Evolutionary conservation across 176 grass and related monocot genomes (phyloP), one percentile per base, ranked within the genome.

Genomic region (Zea luxurians): DNA sequence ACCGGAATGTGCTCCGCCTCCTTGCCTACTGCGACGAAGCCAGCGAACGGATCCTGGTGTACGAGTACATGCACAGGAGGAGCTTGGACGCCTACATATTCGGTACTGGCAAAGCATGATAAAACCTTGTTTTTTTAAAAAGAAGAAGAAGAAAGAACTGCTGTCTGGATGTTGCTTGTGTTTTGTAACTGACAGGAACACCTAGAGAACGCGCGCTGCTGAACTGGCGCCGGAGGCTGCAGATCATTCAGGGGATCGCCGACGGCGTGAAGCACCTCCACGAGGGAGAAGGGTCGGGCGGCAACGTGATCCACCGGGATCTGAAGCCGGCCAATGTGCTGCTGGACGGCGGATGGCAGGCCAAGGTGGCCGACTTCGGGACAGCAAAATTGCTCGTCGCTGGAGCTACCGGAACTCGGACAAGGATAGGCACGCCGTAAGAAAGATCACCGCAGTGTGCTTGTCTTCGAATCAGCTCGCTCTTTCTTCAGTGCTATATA

Each of bases 261-360:
- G 5, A 46, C 3, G 74, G 73, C 18, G 41, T 76, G 0, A 45
- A 27, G 10, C 41, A 76, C 55, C 54, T 76, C 3, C 52, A 74
- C 4, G 52, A 74, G 36, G 71, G 35, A 27, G 49, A 55, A 13
- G 49, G 49, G 0, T 59, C 37, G n/a, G 0, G 5, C 16, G 71
- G 27, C 16, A 58, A 60, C 4, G 72, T 60, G 15, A 60, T 75
- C 13, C 72, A 75, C 55, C 44, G 73, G 73, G 74, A 76, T 62
- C 10, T 76, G 57, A 76, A 76, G 11, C 74, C 57, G 3, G 11
- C 3, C 10, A 76, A 76, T 48, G 57, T 76, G 37, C 74, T 62
- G 18, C 42, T 76, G 20, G 74, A 76, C 13, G 57, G 1, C 4
- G 18, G 11, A 16, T 76, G 74, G 74, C 4, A 61, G 8, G 45